Conservation (phyloP, 208 protist species). For the Leishmania amazonensis region DNA sequence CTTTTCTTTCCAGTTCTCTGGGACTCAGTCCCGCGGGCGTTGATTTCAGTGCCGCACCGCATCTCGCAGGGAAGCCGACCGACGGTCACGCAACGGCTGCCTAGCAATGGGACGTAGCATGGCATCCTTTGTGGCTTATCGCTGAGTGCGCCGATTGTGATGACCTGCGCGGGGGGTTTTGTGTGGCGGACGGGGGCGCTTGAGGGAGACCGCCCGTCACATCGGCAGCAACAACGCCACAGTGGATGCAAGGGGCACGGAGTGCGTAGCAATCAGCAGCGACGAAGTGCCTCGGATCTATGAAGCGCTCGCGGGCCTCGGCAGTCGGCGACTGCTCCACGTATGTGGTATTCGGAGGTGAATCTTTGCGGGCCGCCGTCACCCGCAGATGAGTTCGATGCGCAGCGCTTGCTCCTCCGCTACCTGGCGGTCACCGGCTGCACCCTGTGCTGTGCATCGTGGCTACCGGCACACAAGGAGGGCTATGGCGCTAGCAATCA, state of each 20-base stretch:
- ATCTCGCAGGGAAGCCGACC: neutral
- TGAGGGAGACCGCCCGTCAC: neutral
- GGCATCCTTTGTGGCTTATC: neutral
- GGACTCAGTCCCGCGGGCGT: neutral
- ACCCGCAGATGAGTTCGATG: neutral
- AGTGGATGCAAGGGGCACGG: neutral
- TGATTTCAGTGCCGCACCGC: neutral
- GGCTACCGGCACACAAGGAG: slow-evolving; percentile 5
- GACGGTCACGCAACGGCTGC: neutral
- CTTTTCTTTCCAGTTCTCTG: neutral
- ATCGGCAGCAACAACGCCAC: neutral
- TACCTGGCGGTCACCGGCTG: slow-evolving; percentile 6
- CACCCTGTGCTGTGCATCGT: neutral
- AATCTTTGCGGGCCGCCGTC: neutral
- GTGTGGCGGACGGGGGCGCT: neutral
- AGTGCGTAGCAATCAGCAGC: neutral
- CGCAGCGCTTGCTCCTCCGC: slow-evolving; percentile 1
- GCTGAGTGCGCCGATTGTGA: neutral
- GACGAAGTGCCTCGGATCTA: neutral
- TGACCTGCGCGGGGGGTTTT: neutral
- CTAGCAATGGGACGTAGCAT: neutral
- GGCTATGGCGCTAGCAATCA: neutral
- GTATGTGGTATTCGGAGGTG: neutral
- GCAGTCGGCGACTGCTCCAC: neutral
- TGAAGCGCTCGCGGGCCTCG: neutral